These are phyloP conservation scores for Fusarium dlaminii DNA, from an alignment of 2,329 filamentous ascomycete genomes.

Conservation along the genomic window DNA sequence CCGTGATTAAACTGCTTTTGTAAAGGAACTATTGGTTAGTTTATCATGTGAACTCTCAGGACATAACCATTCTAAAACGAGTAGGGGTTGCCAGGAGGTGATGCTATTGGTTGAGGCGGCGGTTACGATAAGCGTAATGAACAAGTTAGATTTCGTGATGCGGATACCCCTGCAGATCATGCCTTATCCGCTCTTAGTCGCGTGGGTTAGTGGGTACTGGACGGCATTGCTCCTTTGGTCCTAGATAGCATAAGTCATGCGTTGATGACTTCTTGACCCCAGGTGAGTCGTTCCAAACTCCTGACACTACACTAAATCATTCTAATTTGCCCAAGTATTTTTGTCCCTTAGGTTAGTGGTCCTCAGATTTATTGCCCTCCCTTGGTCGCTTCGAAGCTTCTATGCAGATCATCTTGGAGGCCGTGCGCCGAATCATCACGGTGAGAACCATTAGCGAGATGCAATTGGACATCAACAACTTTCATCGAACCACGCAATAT, in stretches of 20 bases:
- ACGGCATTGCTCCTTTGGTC: not conserved
- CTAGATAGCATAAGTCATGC: not conserved
- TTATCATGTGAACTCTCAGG: not conserved
- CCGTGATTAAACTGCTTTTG: not conserved
- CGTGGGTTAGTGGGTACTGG: not conserved
- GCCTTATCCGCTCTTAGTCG: conserved; percentile 6
- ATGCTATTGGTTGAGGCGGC: not conserved
- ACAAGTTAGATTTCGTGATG: conserved; percentile 6
- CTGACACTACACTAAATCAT: too few species aligned
- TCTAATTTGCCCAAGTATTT: too few species aligned
- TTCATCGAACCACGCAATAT: not conserved
- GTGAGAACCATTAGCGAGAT: too few species aligned
- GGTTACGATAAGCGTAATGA: conserved; percentile 26
- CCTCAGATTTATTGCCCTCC: too few species aligned
- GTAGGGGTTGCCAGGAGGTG: not conserved
- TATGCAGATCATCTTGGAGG: not conserved
- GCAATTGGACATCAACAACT: too few species aligned
- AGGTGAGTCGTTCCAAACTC: too few species aligned
- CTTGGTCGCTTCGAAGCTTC: not conserved
- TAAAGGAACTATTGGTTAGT: not conserved
- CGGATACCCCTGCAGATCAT: conserved; percentile 28
- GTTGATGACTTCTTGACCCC: not conserved
- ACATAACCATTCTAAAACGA: not conserved
- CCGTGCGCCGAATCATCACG: not conserved
- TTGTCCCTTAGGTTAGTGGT: too few species aligned